Base-by-base conservation (phyloP, 768 basidiomycete species). In the Tylopilus intermedius region DNA sequence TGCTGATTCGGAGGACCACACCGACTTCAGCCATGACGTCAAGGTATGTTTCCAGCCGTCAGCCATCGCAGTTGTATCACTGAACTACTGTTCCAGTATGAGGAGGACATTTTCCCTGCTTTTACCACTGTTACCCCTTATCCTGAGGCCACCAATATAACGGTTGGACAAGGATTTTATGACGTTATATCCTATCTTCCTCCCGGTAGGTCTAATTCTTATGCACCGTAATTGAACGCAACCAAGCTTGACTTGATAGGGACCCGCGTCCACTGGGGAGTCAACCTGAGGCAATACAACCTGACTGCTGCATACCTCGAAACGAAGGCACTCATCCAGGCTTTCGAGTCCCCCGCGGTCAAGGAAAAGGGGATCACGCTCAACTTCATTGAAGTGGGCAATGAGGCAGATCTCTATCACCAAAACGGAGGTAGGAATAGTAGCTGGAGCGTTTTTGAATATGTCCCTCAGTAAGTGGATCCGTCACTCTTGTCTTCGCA, bases 231-330 rank as follows among this genome's bases (percentile, higher is more conserved):
- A 14, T 18, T 29, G 18, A 37, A 39, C 45, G 37, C 5, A n/a
- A 21, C 39, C 37, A 15, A 29, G 10, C 8, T 33, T 7, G n/a
- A 18, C n/a, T 33, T 24, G 14, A 47, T 57, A 83, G 83, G 77
- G 24, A 83, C 83, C 9, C 77, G 75, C 46, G 80, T 87, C 56
- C 79, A 73, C 13, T 87, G 82, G 82, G 84, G 83, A 13, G 70
- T 86, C 44, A 86, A 88, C 64, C 67, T 86, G n/a, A 82, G 82
- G 6, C 63, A 68, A 50, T 65, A 72, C 42, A 82, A 81, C 56
- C 27, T 81, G 47, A 81, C 79, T 54, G 72, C 77, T 5, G 74
- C 71, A 0, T 75, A 74, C 52, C 69, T 79, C 8, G 75, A 74
- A 56, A 76, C 79, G 0, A 66, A 69, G 50, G 74, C 80, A 1